Evolutionary conservation across 2,329 filamentous ascomycete genomes (phyloP), one percentile per base, ranked within the genome.

Genomic region (Thermoascus crustaceus): DNA sequence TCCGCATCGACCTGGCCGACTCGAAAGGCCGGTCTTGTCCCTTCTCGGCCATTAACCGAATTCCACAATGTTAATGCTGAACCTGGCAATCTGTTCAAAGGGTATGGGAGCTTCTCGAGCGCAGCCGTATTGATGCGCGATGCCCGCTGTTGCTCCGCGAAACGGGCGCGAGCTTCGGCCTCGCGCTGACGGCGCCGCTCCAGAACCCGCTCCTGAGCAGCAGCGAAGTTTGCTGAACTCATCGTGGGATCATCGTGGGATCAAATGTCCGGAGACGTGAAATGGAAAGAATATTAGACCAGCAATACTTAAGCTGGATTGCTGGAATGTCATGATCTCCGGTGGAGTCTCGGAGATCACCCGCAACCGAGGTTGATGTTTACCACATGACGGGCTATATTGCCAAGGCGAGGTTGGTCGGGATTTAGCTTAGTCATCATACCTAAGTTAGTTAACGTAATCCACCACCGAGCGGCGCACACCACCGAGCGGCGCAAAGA

Each of bases 1-100:
- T 96, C 91, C 23, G 91, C 87, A 60, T 98, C 91, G 27, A 96
- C 85, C 64, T 98, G 91, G 18, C 89, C 87, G 18, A 98, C 91
- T 35, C 91, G 80, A 58, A 94, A 95, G 7, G 85, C 81, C 4
- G 91, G 89, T 10, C 78, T 71, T 16, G 84, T 89, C 29, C 86
- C 85, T 54, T 87, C 80, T 41, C 83, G 78, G 4, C 82, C 80
- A 24, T 76, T 76, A 26, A 89, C 65, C 4, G 73, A 66, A 53
- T 87, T 76, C 85, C 83, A 94, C 36, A 76, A 38, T 48, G 55
- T 37, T 71, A 71, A 47, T 3, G 58, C 54, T 7, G 52, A 52
- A 10, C 50, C 43, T 9, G 61, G 49, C 34, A 82, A 55, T 41
- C 68, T 68, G 57, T 75, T 73, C 43, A 86, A 61, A n/a, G 80